phyloP scores from a whole-genome alignment of 257 asterid genomes.

The Cynanchum wilfordii region DNA sequence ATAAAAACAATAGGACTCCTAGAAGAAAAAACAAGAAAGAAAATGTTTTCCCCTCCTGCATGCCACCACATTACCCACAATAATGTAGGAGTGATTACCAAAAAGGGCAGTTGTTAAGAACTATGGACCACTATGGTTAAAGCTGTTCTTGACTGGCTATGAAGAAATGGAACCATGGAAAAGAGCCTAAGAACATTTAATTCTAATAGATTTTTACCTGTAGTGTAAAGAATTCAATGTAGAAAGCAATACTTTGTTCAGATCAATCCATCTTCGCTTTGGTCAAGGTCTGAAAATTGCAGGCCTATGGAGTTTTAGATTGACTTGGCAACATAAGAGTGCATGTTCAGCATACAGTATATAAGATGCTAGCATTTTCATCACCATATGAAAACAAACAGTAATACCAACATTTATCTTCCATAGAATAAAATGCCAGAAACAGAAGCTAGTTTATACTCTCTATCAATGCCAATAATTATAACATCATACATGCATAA shows the following conservation, averaged over 20 bases:
- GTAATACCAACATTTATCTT: not conserved
- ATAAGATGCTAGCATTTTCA: not conserved
- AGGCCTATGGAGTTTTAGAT: not conserved
- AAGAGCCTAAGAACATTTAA: not conserved
- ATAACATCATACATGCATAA: not conserved
- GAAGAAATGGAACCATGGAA: not conserved
- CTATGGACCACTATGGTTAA: not conserved
- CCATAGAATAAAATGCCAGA: not conserved
- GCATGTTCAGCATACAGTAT: not conserved
- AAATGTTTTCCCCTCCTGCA: not conserved
- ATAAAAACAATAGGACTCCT: not conserved
- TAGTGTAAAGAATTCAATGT: not conserved
- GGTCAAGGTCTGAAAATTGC: constrained; percentile 1
- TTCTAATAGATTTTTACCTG: not conserved
- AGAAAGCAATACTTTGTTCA: not conserved
- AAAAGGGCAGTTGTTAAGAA: not conserved
- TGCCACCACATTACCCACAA: not conserved
- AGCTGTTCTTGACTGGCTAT: not conserved
- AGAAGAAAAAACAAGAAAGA: not conserved
- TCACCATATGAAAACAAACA: not conserved
- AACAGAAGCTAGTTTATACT: not conserved
- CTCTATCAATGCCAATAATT: not conserved
- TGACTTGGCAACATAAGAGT: not conserved
- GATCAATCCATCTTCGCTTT: not conserved
- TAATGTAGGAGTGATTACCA: not conserved